Conservation (phyloP, 345 rosid genomes). For the Lenwebbia sp. region DNA sequence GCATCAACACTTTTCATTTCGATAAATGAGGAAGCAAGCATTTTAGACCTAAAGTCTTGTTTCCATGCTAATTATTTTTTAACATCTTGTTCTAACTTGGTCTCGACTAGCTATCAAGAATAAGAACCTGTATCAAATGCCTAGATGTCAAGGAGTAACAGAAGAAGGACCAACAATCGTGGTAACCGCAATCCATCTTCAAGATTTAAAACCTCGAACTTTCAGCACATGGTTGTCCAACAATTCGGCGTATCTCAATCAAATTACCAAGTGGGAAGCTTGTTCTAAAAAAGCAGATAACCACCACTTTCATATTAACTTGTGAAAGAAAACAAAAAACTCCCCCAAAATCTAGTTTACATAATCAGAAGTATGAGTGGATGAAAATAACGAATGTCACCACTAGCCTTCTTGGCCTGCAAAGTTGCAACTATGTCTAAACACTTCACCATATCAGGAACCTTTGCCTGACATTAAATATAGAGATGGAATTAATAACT, state of each 20-base stretch:
- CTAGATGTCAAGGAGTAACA: not conserved
- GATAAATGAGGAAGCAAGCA: not conserved
- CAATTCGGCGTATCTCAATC: not conserved
- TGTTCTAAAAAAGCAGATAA: not conserved
- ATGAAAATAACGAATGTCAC: constrained; percentile 60
- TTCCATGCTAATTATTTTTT: not conserved
- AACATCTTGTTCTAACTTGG: not conserved
- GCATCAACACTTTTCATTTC: not conserved
- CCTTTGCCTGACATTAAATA: constrained; percentile 55
- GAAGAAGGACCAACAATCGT: not conserved
- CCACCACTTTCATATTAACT: not conserved
- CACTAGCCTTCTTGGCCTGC: constrained; percentile 67
- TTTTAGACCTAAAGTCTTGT: not conserved
- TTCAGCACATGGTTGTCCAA: not conserved
- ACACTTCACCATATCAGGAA: constrained; percentile 90
- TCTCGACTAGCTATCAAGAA: not conserved
- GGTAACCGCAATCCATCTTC: not conserved
- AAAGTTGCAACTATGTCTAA: constrained; percentile 77
- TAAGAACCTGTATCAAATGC: not conserved
- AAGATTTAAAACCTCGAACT: not conserved
- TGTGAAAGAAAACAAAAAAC: not conserved
- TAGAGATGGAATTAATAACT: not conserved
- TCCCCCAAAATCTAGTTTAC: not conserved
- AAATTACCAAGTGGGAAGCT: not conserved
- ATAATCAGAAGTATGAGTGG: not conserved